phyloP scores from a whole-genome alignment of 441 rosid genomes.

The Aleurites moluccanus region DNA sequence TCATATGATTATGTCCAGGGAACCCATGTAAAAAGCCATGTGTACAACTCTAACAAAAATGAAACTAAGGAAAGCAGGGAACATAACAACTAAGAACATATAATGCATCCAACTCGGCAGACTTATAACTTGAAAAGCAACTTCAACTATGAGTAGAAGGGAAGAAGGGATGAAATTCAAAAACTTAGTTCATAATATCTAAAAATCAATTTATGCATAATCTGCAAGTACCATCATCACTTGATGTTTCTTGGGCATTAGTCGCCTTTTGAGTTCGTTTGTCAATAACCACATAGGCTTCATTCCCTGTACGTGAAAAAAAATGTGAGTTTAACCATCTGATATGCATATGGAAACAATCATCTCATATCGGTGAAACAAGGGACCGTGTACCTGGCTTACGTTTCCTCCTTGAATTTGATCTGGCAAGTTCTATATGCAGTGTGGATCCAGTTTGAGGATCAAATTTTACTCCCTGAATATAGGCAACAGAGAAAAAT shows the following conservation, averaged over 20 bases:
- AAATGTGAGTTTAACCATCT: conserved; percentile 10
- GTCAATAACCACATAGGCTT: conserved; percentile 82
- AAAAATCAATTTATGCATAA: neutral
- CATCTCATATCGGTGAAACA: conserved; percentile 4
- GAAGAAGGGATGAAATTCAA: neutral
- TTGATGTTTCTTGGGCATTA: conserved; percentile 50
- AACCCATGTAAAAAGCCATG: neutral
- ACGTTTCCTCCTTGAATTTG: conserved; percentile 78
- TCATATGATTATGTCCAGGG: conserved; percentile 1
- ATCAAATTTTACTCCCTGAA: conserved; percentile 81
- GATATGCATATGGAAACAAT: neutral
- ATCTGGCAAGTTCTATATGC: conserved; percentile 81
- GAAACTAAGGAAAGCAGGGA: neutral
- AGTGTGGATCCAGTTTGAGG: conserved; percentile 71
- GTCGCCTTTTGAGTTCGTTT: conserved; percentile 48
- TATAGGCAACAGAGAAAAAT: conserved; percentile 24
- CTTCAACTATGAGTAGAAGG: neutral
- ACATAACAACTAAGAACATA: neutral
- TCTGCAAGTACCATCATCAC: conserved; percentile 55
- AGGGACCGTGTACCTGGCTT: conserved; percentile 48
- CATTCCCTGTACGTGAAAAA: conserved; percentile 50
- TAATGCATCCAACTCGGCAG: neutral
- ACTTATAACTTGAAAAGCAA: neutral
- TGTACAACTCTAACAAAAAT: conserved; percentile 6
- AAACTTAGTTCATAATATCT: neutral